Percentiles rank a stretch among this genome's conserved stretches.
Evolutionary conservation across 2,329 filamentous ascomycete species (phyloP).

Genomic region (Zymoseptoria ardabiliae): DNA sequence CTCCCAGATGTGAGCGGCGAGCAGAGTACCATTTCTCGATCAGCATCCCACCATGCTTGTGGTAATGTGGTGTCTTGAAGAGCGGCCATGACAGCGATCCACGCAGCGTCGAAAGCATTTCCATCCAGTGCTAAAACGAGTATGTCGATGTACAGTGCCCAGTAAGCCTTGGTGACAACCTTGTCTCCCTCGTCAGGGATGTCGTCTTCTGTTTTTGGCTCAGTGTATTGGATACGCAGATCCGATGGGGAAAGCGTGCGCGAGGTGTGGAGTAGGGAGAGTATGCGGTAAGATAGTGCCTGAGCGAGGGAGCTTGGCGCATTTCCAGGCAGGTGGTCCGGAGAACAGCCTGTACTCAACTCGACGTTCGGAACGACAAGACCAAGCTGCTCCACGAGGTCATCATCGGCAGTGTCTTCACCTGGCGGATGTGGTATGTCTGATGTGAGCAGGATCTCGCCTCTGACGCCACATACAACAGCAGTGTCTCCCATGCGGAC

Average conservation of each 20-base stretch:
- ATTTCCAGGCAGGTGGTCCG: conserved; percentile 74
- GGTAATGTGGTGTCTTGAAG: conserved; percentile 72
- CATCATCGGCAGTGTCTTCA: conserved; percentile 20
- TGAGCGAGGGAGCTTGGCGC: conserved; percentile 76
- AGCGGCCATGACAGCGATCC: conserved; percentile 76
- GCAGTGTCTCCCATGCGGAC: conserved; percentile 84
- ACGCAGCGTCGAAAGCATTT: conserved; percentile 85
- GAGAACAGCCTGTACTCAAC: conserved; percentile 81
- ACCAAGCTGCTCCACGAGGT: conserved; percentile 45
- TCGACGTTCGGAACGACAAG: conserved; percentile 91
- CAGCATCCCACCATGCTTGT: conserved; percentile 72
- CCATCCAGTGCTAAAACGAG: conserved; percentile 90
- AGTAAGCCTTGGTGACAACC: conserved; percentile 70
- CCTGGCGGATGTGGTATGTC: conserved; percentile 60
- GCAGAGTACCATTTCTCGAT: conserved; percentile 73
- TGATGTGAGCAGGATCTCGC: conserved; percentile 68
- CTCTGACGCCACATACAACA: conserved; percentile 87
- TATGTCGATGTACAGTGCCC: conserved; percentile 92
- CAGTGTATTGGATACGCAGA: conserved; percentile 57
- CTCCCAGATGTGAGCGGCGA: conserved; percentile 51
- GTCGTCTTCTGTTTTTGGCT: conserved; percentile 41
- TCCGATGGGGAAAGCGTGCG: conserved; percentile 59
- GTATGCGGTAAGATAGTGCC: conserved; percentile 72
- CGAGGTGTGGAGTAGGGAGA: conserved; percentile 66
- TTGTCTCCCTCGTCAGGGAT: conserved; percentile 32